Evolutionary conservation across 202 grass and related monocot genomes (phyloP).

Genomic region (Eragrostis tef): DNA sequence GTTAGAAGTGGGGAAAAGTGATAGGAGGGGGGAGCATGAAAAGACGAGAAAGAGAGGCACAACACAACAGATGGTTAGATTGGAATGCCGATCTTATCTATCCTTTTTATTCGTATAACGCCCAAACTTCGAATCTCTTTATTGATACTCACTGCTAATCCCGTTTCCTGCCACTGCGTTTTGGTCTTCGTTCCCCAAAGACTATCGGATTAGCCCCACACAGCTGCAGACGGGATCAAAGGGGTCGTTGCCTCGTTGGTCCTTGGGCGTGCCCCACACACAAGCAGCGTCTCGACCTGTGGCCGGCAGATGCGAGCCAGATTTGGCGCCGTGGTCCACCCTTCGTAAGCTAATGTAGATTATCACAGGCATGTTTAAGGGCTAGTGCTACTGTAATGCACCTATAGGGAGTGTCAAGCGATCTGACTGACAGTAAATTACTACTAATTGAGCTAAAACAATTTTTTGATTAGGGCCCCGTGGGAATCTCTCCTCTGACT

Average conservation of each 20-base stretch:
- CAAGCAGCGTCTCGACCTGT: slow-evolving; percentile 46
- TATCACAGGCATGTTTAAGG: background rate
- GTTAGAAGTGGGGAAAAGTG: slow-evolving; percentile 65
- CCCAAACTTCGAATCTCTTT: slow-evolving; percentile 55
- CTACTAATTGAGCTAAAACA: background rate
- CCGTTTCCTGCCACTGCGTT: background rate
- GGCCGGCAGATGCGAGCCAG: slow-evolving; percentile 36
- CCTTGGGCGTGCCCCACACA: slow-evolving; percentile 33
- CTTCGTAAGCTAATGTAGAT: background rate
- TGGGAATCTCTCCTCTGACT: slow-evolving; percentile 39
- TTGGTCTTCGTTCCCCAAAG: slow-evolving; percentile 36
- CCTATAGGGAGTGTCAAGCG: background rate
- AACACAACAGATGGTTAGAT: slow-evolving; percentile 61
- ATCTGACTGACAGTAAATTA: slow-evolving; percentile 24
- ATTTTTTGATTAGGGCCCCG: background rate
- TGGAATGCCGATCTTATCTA: slow-evolving; percentile 57
- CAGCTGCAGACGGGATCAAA: slow-evolving; percentile 23
- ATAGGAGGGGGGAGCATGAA: slow-evolving; percentile 51
- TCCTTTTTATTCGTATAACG: slow-evolving; percentile 52
- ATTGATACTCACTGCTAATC: slow-evolving; percentile 42
- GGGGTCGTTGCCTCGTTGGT: slow-evolving; percentile 13
- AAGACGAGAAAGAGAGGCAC: slow-evolving; percentile 76
- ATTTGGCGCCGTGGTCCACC: slow-evolving; percentile 43
- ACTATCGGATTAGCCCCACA: slow-evolving; percentile 49
- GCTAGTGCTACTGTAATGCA: background rate